Percentiles rank a stretch among this genome's conserved stretches.
These are phyloP conservation scores for Hypsizygus marmoreus DNA, from an alignment of 768 basidiomycete genomes.

Conservation along the genomic window DNA sequence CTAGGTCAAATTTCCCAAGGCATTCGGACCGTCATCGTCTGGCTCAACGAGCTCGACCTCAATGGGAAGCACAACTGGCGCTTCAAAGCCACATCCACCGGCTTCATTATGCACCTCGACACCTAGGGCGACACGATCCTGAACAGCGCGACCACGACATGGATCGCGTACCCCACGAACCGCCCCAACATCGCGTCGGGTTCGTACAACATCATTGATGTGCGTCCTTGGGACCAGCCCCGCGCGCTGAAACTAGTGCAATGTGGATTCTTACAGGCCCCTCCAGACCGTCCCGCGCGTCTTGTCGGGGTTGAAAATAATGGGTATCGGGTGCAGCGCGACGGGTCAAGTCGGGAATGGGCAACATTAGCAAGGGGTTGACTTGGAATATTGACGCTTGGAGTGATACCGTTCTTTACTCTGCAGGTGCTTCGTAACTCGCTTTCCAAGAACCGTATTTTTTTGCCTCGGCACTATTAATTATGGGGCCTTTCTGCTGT, in stretches of 20 bases:
- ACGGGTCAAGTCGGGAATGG: background rate
- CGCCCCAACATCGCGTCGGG: background rate
- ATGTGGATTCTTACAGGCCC: background rate
- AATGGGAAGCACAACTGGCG: no score
- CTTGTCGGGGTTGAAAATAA: constrained; percentile 1
- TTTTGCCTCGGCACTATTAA: no score
- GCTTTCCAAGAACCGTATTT: no score
- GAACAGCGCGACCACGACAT: background rate
- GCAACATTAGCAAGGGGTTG: background rate
- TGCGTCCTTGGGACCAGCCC: background rate
- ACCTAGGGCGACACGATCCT: constrained; percentile 4
- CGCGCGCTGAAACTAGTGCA: background rate
- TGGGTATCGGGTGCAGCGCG: background rate
- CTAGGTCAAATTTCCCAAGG: background rate
- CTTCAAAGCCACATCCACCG: background rate
- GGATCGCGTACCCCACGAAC: constrained; percentile 4
- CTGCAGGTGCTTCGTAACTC: background rate
- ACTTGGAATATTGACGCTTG: constrained; percentile 4
- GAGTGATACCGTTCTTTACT: background rate
- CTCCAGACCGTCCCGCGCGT: constrained; percentile 1
- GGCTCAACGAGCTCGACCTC: no score
- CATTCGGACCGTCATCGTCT: no score
- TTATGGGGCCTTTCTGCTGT: no score
- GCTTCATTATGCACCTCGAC: constrained; percentile 3
- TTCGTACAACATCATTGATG: background rate